Evolutionary conservation across 371 early-diverging fungal genomes (phyloP).

Genomic region (Apophysomyces elegans): DNA sequence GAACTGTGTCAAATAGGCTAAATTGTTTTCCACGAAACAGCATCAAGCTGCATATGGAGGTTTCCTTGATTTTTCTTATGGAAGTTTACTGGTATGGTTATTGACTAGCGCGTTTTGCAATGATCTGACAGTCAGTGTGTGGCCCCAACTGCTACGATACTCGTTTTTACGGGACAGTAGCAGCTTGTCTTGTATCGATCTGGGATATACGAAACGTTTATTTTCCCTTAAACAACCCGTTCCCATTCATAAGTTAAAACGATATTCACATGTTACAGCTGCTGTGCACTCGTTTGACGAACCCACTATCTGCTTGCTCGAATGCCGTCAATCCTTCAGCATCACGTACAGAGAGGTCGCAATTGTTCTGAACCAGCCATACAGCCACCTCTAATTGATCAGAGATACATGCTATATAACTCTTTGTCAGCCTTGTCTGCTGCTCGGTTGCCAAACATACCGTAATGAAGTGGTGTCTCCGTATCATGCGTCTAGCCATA

Average conservation of each 20-base stretch:
- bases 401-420: slow-evolving; percentile 43
- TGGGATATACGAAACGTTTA: no score
- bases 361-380: slow-evolving; percentile 29
- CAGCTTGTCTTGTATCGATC: no score
- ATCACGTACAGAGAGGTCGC: slow-evolving; percentile 31
- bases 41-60: no score
- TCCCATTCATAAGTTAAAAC: background rate
- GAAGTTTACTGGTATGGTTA: no score
- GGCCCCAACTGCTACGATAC: no score
- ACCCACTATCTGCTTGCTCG: slow-evolving; percentile 38
- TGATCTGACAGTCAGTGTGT: no score
- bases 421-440: background rate
- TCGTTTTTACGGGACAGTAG: no score
- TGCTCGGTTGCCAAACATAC: slow-evolving; percentile 17
- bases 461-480: slow-evolving; percentile 52
- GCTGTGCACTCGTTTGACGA: background rate
- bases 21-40: no score
- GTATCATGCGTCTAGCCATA: slow-evolving; percentile 29
- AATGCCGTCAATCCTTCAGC: slow-evolving; percentile 42
- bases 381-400: slow-evolving; percentile 42
- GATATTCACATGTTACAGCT: background rate
- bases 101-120: no score
- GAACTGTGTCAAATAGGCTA: no score
- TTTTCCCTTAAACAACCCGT: no score
- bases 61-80: no score